Conservation (phyloP, 768 basidiomycete species). For the Trametopsis cervina region DNA sequence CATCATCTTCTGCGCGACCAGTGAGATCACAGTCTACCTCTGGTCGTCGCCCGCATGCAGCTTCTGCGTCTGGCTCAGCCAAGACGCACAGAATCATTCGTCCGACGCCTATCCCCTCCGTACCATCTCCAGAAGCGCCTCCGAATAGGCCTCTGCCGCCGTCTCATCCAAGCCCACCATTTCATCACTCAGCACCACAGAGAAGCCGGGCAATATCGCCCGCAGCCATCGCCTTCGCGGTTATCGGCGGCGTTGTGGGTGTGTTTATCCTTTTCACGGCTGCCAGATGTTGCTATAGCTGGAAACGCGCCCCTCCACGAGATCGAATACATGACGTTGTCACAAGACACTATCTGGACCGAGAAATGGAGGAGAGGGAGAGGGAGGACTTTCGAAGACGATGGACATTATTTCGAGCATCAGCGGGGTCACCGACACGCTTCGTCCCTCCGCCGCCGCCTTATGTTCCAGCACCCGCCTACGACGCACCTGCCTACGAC, state of each 20-base stretch:
- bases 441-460: slow-evolving; percentile 43
- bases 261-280: slow-evolving; percentile 29
- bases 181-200: slow-evolving; percentile 3
- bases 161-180: slow-evolving; percentile 1
- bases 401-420: not conserved
- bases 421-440: slow-evolving; percentile 17
- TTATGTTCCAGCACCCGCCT: slow-evolving; percentile 46
- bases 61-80: too few relatives aligned
- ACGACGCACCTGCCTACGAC: slow-evolving; percentile 23
- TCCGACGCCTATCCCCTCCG: not conserved
- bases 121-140: slow-evolving; percentile 1
- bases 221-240: slow-evolving; percentile 34
- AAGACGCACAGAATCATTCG: not conserved
- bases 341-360: slow-evolving; percentile 39
- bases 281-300: slow-evolving; percentile 37
- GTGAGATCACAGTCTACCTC: too few relatives aligned
- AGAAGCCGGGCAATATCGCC: slow-evolving; percentile 5
- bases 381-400: slow-evolving; percentile 26
- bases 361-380: slow-evolving; percentile 44
- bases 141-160: slow-evolving; percentile 3
- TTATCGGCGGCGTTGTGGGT: slow-evolving; percentile 35
- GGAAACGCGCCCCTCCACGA: slow-evolving; percentile 35
- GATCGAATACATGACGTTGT: slow-evolving; percentile 38
- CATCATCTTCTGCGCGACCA: not conserved
- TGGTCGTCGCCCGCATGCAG: too few relatives aligned